Evolutionary conservation across 2,329 filamentous ascomycete genomes (phyloP), one percentile per base, ranked within the genome.

Genomic region (Talaromyces sp.): DNA sequence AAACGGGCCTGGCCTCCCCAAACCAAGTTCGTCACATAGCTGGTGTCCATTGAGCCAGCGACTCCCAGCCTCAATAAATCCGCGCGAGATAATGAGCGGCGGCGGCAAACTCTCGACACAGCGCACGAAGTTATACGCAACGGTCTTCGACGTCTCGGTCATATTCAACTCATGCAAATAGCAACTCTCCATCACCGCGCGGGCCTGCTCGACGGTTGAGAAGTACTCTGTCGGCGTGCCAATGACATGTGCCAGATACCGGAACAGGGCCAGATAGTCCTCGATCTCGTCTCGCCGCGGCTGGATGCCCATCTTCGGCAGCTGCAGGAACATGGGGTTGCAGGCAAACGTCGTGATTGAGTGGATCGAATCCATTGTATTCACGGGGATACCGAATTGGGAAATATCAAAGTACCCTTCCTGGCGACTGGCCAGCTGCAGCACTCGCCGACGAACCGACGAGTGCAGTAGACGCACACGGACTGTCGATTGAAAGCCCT

Each of bases 261-360:
- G 82, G 87, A 89, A 92, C 1, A 92, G 74, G 0, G 88, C 88
- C 48, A 89, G 77, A 69, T 90, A 91, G 68, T 91, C 88, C 2
- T 67, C 67, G 2, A 82, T 83, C 67, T 92, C 88, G 54, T 82
- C 80, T 27, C 76, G 58, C 0, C 81, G 79, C 19, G 89, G 75
- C 64, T 75, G 85, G 57, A 92, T 84, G 6, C 88, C 88, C 74
- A 91, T 88, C 0, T 86, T 80, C 0, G 88, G 88, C 8, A 91
- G 78, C 32, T 82, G 82, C 38, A 89, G 70, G 80, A 83, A 91
- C 64, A 91, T 80, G 2, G 90, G 70, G 0, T 83, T 83, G 0
- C 85, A 79, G 0, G 84, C 88, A 74, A 92, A 92, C 1, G 84
- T 85, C 24, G 77, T 79, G 60, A 91, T 86, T 3, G 89, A 91